Evolutionary conservation across 495 filamentous ascomycete species (phyloP), one percentile per base, ranked within the genome.

Genomic region (Neurospora discreta): DNA sequence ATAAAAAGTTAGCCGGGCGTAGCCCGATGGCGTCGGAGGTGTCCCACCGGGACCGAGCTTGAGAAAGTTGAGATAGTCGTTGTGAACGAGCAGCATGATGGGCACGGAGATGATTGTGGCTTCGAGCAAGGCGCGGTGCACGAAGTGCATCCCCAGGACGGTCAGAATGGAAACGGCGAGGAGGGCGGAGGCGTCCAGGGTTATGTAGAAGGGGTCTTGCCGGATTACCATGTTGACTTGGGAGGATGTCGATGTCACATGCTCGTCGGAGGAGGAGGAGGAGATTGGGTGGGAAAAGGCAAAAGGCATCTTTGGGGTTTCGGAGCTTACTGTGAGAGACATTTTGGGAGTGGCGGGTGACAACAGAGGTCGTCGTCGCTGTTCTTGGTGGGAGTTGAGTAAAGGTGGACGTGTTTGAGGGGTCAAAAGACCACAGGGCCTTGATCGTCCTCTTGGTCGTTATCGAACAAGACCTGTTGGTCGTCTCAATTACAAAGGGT

Each of bases 11-110:
- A 96, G 89, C 26, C 85, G 86, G 69, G 92, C 80, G 81, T 93
- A 96, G 60, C 92, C 93, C 16, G 78, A 67, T 72, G 92, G 86
- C 5, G 91, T 94, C 3, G 87, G 87, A 0, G 93, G 92, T 0
- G 91, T 94, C 65, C 93, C 93, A 26, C 93, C 93, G 13, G 92
- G 92, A 0, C 93, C 93, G 20, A 96, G 89, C 40, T 87, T 86
- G 71, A 94, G 79, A 81, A 93, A 96, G 75, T 88, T 88, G 46
- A 85, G 81, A 82, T 93, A 96, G 84, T 95, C 93, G 78, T 88
- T 89, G 75, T 88, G 87, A 72, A 92, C 83, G 70, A 88, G 83
- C 67, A 89, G 87, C 58, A 84, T 75, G 71, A 86, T 73, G 69
- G 87, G 86, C 36, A 87, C 73, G 16, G 84, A 70, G 43, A 84